A percentile compares a stretch with the other conserved stretches of the same genome.
Conservation (phyloP, 805 yeast species). For the Candida easanensis region DNA sequence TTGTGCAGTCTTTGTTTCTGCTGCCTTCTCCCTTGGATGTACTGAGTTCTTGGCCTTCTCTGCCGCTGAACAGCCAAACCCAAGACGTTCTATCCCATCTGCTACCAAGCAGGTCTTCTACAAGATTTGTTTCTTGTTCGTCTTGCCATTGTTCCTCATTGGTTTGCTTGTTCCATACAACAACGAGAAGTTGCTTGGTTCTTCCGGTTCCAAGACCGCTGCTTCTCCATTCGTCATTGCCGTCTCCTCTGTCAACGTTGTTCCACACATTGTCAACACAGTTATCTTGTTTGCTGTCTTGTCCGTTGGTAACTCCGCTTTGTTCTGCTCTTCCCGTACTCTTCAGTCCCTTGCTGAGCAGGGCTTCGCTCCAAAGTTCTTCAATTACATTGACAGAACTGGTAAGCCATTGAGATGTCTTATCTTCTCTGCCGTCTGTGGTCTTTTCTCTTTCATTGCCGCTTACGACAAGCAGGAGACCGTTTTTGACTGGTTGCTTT, state of each 20-base stretch:
- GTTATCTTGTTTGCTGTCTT: conserved; percentile 70
- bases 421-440: conserved; percentile 47
- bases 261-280: conserved; percentile 72
- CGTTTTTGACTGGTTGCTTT: conserved; percentile 63
- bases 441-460: conserved; percentile 64
- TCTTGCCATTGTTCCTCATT: conserved; percentile 49
- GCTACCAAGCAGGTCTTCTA: conserved; percentile 67
- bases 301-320: conserved; percentile 75
- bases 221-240: conserved; percentile 81
- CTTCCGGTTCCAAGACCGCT: conserved; percentile 47
- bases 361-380: conserved; percentile 58
- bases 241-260: conserved; percentile 53
- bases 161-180: conserved; percentile 62
- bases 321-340: conserved; percentile 72
- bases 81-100: conserved; percentile 56
- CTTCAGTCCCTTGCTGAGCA: conserved; percentile 66
- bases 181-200: conserved; percentile 47
- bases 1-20: conserved; percentile 60
- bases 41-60: conserved; percentile 64
- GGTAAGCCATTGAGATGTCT: conserved; percentile 63
- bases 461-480: conserved; percentile 55
- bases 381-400: conserved; percentile 51
- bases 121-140: conserved; percentile 59
- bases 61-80: conserved; percentile 62
- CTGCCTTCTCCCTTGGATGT: conserved; percentile 64